A percentile compares a stretch with the other conserved stretches of the same genome.
phyloP scores from a whole-genome alignment of 176 grass and related monocot species.

The Aegilops speltoides region DNA sequence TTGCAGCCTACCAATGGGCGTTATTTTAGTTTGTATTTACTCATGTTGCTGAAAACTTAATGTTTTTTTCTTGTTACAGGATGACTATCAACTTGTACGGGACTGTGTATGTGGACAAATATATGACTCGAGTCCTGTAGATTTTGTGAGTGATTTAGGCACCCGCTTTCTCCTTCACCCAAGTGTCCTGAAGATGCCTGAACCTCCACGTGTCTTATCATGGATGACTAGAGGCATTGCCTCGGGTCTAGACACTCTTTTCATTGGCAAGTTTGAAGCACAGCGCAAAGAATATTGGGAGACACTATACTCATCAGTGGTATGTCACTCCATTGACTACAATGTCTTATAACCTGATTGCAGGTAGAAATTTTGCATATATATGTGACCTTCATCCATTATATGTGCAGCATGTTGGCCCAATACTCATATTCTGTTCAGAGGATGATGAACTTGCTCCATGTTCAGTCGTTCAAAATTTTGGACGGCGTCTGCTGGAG shows the following conservation, averaged over 20 bases:
- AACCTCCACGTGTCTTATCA: constrained; percentile 78
- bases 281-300: constrained; percentile 89
- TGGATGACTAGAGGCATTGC: constrained; percentile 75
- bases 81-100: constrained; percentile 80
- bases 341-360: constrained; percentile 6
- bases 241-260: constrained; percentile 71
- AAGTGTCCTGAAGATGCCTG: constrained; percentile 75
- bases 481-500: constrained; percentile 61
- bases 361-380: not conserved
- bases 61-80: constrained; percentile 41
- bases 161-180: constrained; percentile 90
- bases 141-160: constrained; percentile 94
- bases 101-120: constrained; percentile 89
- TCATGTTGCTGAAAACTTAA: not conserved
- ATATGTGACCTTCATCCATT: not conserved
- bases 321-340: constrained; percentile 45
- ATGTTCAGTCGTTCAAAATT: constrained; percentile 63
- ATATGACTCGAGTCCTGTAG: constrained; percentile 82
- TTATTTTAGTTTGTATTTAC: constrained; percentile 7
- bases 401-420: constrained; percentile 68
- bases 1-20: not conserved
- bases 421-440: constrained; percentile 89
- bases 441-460: constrained; percentile 84
- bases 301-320: constrained; percentile 81
- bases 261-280: constrained; percentile 90